Percentiles rank a stretch among this genome's conserved stretches.
These are phyloP conservation scores for Tricharina praecox DNA, from an alignment of 495 filamentous ascomycete species.

Conservation along the genomic window DNA sequence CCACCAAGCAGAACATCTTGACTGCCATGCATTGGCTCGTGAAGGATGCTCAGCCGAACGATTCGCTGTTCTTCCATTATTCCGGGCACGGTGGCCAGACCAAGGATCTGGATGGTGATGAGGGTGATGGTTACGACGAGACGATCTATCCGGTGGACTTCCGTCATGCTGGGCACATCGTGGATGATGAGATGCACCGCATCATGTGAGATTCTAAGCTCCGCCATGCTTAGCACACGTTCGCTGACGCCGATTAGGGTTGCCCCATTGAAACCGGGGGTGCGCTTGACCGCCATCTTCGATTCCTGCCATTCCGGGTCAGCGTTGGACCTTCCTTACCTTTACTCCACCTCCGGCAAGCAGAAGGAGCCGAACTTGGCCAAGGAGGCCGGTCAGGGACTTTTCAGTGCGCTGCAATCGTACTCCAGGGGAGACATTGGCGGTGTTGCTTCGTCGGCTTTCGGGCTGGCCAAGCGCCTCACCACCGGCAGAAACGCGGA, in stretches of 20 bases:
- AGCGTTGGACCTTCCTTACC: slow-evolving; percentile 86
- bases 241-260: slow-evolving; percentile 32
- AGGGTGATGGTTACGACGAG: slow-evolving; percentile 54
- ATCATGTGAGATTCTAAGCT: slow-evolving; percentile 46
- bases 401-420: slow-evolving; percentile 73
- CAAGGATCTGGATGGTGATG: slow-evolving; percentile 62
- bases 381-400: slow-evolving; percentile 89
- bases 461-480: slow-evolving; percentile 87
- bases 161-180: slow-evolving; percentile 74
- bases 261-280: slow-evolving; percentile 56
- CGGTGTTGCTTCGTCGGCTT: slow-evolving; percentile 59
- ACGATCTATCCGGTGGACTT: slow-evolving; percentile 98
- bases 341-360: slow-evolving; percentile 75
- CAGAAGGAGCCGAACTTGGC: slow-evolving; percentile 97
- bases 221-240: not conserved
- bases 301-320: slow-evolving; percentile 99
- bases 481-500: slow-evolving; percentile 67
- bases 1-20: slow-evolving; percentile 88
- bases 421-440: slow-evolving; percentile 84
- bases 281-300: slow-evolving; percentile 91
- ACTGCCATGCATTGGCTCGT: slow-evolving; percentile 98
- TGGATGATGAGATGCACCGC: slow-evolving; percentile 95
- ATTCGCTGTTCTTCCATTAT: slow-evolving; percentile 97
- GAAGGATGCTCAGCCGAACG: slow-evolving; percentile 83
- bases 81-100: slow-evolving; percentile 96